These are phyloP conservation scores for Lizanozyma gosingica DNA, from an alignment of 1,139 yeast species.

Conservation along the genomic window DNA sequence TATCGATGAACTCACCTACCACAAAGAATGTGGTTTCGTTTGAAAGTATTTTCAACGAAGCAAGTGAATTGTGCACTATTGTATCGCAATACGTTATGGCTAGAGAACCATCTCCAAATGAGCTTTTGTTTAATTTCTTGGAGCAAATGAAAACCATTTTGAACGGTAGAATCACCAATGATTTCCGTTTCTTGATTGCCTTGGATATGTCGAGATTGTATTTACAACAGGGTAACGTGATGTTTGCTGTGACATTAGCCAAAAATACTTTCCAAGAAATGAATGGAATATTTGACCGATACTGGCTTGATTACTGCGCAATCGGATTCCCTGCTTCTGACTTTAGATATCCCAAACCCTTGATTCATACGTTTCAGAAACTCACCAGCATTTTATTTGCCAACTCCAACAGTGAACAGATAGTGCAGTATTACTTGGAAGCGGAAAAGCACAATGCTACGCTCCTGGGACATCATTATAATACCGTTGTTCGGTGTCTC, in stretches of 20 bases:
- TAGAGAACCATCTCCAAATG: slow-evolving; percentile 9
- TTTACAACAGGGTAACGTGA: slow-evolving; percentile 14
- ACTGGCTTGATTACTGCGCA: slow-evolving; percentile 7
- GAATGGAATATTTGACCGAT: slow-evolving; percentile 9
- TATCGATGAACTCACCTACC: slow-evolving; percentile 8
- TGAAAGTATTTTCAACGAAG: slow-evolving; percentile 7
- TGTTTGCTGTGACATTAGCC: slow-evolving; percentile 16
- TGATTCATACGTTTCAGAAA: neutral
- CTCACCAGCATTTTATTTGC: neutral
- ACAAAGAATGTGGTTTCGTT: neutral
- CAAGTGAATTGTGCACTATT: slow-evolving; percentile 16
- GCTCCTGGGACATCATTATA: slow-evolving; percentile 15
- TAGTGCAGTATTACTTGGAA: neutral
- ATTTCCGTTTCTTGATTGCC: slow-evolving; percentile 19
- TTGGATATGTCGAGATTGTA: slow-evolving; percentile 23
- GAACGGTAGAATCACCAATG: slow-evolving; percentile 15
- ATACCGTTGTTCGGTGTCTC: slow-evolving; percentile 8
- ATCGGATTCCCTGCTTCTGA: neutral
- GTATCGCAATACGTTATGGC: slow-evolving; percentile 17
- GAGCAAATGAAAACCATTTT: slow-evolving; percentile 18
- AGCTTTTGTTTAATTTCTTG: slow-evolving; percentile 20
- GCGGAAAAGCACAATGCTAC: slow-evolving; percentile 7
- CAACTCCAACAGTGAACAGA: neutral
- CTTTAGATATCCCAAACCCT: neutral
- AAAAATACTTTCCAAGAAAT: slow-evolving; percentile 20